These are phyloP conservation scores for Vitis amurensis DNA, from an alignment of 164 flowering plant species.

Conservation along the genomic window DNA sequence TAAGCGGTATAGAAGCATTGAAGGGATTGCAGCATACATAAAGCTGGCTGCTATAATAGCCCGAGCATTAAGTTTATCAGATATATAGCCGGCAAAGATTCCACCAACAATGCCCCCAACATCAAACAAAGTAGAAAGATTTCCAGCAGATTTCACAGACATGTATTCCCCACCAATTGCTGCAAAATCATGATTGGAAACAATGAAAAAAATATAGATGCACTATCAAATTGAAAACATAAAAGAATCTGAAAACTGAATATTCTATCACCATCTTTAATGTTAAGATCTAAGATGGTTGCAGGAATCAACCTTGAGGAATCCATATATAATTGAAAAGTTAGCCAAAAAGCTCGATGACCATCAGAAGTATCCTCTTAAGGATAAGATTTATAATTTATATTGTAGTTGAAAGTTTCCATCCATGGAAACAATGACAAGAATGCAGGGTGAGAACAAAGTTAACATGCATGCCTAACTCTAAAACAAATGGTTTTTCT, in stretches of 20 bases:
- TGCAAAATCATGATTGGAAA: slow-evolving; percentile 28
- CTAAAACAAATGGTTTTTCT: too few species aligned
- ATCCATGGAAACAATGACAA: too few species aligned
- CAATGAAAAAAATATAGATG: slow-evolving; percentile 11
- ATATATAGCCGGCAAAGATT: slow-evolving; percentile 81
- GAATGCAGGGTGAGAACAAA: too few species aligned
- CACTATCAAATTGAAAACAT: neutral
- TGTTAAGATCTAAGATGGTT: neutral
- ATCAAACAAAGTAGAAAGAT: slow-evolving; percentile 88
- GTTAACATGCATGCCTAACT: too few species aligned
- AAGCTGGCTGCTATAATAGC: slow-evolving; percentile 86
- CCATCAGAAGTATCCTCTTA: too few species aligned
- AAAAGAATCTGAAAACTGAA: neutral
- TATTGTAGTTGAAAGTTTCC: too few species aligned
- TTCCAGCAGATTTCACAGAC: slow-evolving; percentile 87
- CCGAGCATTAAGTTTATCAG: slow-evolving; percentile 77
- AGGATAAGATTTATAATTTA: too few species aligned
- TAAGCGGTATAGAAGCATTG: slow-evolving; percentile 54
- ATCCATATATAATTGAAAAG: too few species aligned
- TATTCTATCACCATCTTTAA: neutral
- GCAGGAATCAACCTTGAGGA: neutral
- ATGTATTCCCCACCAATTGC: slow-evolving; percentile 80
- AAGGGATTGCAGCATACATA: slow-evolving; percentile 71
- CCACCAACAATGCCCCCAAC: slow-evolving; percentile 94
- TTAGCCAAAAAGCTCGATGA: too few species aligned